Conservation (phyloP, 2,329 filamentous ascomycete species). For the Aquanectria penicillioides region DNA sequence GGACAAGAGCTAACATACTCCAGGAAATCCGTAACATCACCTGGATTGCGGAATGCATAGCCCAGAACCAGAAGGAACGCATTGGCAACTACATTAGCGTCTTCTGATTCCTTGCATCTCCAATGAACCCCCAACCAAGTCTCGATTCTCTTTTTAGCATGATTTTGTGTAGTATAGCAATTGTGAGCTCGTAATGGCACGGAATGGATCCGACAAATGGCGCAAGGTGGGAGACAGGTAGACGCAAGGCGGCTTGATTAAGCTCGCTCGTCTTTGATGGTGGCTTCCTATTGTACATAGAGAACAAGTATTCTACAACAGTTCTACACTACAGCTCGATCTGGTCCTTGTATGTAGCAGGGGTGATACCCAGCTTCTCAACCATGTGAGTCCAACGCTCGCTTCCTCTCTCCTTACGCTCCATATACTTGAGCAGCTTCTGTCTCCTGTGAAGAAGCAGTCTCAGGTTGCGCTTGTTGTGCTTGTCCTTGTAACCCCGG, state of each 20-base stretch:
- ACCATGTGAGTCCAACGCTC: conserved; percentile 90
- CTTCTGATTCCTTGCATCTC: conserved; percentile 67
- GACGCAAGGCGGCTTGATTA: conserved; percentile 40
- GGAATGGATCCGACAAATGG: conserved; percentile 44
- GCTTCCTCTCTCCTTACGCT: conserved; percentile 89
- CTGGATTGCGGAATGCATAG: conserved; percentile 99
- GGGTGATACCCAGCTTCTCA: conserved; percentile 83
- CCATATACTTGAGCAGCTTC: conserved; percentile 87
- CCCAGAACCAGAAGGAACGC: conserved; percentile 98
- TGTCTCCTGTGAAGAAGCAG: conserved; percentile 89
- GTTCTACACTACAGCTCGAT: conserved; percentile 62
- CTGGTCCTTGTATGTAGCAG: conserved; percentile 90
- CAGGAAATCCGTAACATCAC: conserved; percentile 99
- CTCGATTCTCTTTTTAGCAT: conserved; percentile 44
- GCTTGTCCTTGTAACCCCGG: conserved; percentile 83
- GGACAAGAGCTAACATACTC: conserved; percentile 43
- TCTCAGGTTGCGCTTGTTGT: conserved; percentile 91
- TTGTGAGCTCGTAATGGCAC: conserved; percentile 50
- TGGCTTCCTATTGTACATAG: conserved; percentile 61
- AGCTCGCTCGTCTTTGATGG: conserved; percentile 39
- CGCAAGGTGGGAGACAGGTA: conserved; percentile 44
- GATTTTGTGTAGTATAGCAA: conserved; percentile 57
- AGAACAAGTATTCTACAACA: conserved; percentile 57
- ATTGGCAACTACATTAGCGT: conserved; percentile 99
- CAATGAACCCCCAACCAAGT: conserved; percentile 26